These are phyloP conservation scores for Eucalyptus caleyi DNA, from an alignment of 345 rosid species.

Conservation along the genomic window DNA sequence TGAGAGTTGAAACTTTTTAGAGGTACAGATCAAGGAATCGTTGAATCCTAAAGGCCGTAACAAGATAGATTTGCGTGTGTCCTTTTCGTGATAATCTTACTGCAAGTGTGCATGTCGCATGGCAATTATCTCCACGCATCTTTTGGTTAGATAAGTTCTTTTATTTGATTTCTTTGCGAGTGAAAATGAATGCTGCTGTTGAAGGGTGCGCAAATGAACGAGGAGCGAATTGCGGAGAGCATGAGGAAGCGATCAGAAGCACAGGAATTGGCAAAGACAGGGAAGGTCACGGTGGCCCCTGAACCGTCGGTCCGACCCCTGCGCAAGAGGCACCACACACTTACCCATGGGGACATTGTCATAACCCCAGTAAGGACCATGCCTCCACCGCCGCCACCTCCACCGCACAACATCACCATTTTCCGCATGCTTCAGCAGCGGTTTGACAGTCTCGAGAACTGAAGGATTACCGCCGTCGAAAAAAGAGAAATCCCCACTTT, in stretches of 20 bases:
- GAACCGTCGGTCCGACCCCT: constrained; percentile 7
- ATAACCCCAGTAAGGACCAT: constrained; percentile 9
- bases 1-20: neutral
- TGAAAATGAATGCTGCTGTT: neutral
- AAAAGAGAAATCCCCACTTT: neutral
- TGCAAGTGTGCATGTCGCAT: neutral
- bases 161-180: neutral
- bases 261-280: neutral
- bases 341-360: constrained; percentile 18
- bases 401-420: constrained; percentile 19
- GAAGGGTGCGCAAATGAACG: neutral
- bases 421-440: constrained; percentile 41
- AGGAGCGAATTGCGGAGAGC: neutral
- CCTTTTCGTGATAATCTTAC: neutral
- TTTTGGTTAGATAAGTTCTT: neutral
- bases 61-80: neutral
- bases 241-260: neutral
- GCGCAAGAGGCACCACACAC: constrained; percentile 59
- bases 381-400: constrained; percentile 9
- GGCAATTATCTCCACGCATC: neutral
- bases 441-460: constrained; percentile 20
- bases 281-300: neutral
- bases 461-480: neutral
- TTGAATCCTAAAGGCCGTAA: neutral
- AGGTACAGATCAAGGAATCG: neutral